Percentiles rank a stretch among this genome's conserved stretches.
These are phyloP conservation scores for Polytrichum formosum DNA, from an alignment of 225 moss, liverwort and hornwort genomes.

Conservation along the genomic window DNA sequence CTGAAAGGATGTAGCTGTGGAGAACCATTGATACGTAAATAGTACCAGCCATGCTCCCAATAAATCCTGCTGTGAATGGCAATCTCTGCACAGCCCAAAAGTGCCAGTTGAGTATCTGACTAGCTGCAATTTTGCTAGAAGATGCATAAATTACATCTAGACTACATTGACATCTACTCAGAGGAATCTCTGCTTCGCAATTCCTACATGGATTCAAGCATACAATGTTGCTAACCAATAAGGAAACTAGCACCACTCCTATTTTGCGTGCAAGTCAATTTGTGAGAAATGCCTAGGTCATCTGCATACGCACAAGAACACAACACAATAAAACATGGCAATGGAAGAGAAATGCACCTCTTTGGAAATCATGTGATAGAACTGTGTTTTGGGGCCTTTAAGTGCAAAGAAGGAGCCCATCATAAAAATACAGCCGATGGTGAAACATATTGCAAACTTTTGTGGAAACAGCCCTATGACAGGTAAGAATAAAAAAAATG, in stretches of 20 bases:
- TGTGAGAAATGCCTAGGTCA: no score
- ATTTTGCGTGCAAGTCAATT: no score
- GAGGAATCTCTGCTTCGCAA: no score
- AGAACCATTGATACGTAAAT: constrained; percentile 87
- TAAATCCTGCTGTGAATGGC: constrained; percentile 75
- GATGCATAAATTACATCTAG: no score
- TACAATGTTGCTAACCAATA: no score
- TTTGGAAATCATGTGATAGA: constrained; percentile 84
- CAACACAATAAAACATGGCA: neutral
- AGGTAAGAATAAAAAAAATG: constrained; percentile 83
- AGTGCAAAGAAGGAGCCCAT: constrained; percentile 93
- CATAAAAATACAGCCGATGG: constrained; percentile 86
- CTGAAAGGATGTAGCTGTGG: constrained; percentile 78
- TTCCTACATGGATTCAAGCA: no score
- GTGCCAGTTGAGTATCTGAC: no score
- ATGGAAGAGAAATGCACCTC: constrained; percentile 53
- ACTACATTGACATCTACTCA: no score
- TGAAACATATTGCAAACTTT: constrained; percentile 94
- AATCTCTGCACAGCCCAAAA: constrained; percentile 52
- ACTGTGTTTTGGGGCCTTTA: constrained; percentile 90
- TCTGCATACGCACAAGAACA: no score
- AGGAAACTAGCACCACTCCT: no score
- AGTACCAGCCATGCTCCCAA: constrained; percentile 91
- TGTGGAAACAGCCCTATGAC: constrained; percentile 69
- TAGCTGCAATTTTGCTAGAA: no score